Percentiles rank a stretch among this genome's conserved stretches.
Conservation (phyloP, 108 stramenopile species). For the Chaetoceros muelleri region DNA sequence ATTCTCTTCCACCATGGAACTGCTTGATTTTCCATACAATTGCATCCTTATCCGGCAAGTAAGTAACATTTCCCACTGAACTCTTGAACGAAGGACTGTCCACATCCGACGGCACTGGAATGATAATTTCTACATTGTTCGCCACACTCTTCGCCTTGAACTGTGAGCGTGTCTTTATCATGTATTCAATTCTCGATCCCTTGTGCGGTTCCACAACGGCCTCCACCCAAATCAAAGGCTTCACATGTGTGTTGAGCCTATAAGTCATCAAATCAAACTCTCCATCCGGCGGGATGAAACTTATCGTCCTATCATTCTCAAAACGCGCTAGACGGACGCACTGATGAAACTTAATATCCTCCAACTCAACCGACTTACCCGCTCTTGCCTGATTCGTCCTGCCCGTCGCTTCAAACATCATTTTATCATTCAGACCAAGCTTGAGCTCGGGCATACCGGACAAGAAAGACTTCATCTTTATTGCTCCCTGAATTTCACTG, state of each 20-base stretch:
- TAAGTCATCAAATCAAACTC: constrained; percentile 99
- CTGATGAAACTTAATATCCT: constrained; percentile 99
- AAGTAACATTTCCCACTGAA: constrained; percentile 92
- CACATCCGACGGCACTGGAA: constrained; percentile 98
- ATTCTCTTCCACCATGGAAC: constrained; percentile 88
- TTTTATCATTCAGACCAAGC: constrained; percentile 98
- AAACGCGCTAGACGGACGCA: constrained; percentile 97
- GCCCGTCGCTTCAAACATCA: constrained; percentile 87
- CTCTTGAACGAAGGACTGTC: constrained; percentile 98
- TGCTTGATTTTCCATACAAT: constrained; percentile 99
- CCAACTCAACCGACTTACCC: constrained; percentile 94
- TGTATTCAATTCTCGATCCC: constrained; percentile 95
- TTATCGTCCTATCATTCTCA: constrained; percentile 98
- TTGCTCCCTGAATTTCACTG: constrained; percentile 81
- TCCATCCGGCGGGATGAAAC: constrained; percentile 99
- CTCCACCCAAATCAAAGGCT: constrained; percentile 99
- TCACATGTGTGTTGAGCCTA: constrained; percentile 97
- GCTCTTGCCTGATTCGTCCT: constrained; percentile 38
- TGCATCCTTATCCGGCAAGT: constrained; percentile 94
- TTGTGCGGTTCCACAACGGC: constrained; percentile 97
- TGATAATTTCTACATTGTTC: constrained; percentile 99
- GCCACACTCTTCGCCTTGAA: constrained; percentile 96
- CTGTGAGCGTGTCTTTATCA: constrained; percentile 98
- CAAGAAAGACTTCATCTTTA: constrained; percentile 94
- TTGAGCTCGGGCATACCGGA: constrained; percentile 98